Evolutionary conservation across 164 flowering plant species (phyloP).

Genomic region (Euptelea pleiosperma): DNA sequence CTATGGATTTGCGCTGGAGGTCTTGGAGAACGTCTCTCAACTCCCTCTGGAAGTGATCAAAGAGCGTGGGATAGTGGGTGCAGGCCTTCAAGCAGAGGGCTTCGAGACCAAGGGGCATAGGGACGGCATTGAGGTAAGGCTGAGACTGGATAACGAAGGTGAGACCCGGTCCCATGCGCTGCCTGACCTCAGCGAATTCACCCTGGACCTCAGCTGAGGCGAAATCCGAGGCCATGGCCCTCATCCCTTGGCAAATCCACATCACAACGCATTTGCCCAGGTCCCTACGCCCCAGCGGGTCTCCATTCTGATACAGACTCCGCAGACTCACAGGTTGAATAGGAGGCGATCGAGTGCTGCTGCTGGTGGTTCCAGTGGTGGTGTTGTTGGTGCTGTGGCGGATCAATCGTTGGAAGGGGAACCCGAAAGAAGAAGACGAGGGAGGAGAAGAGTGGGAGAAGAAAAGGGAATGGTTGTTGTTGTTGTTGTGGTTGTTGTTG

Average conservation of each 20-base stretch:
- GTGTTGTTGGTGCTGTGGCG: not conserved
- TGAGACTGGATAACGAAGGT: constrained; percentile 82
- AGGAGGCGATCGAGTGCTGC: not conserved
- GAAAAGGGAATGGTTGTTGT: not conserved
- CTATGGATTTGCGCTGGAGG: constrained; percentile 34
- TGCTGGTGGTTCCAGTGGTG: not conserved
- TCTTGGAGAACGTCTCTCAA: constrained; percentile 63
- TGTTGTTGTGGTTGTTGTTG: too few species aligned
- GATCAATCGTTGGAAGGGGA: constrained; percentile 8
- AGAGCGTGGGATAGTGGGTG: constrained; percentile 85
- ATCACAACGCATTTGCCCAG: constrained; percentile 73
- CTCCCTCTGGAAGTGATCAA: constrained; percentile 91
- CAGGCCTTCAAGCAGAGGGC: constrained; percentile 74
- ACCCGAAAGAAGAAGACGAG: not conserved
- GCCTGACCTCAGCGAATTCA: constrained; percentile 59
- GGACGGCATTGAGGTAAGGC: constrained; percentile 73
- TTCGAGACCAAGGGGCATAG: constrained; percentile 83
- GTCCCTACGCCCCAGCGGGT: constrained; percentile 73
- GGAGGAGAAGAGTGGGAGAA: not conserved
- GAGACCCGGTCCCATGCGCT: constrained; percentile 66
- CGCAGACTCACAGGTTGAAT: constrained; percentile 11
- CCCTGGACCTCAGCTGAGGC: constrained; percentile 63
- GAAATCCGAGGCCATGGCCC: constrained; percentile 77
- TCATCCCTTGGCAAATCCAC: constrained; percentile 80
- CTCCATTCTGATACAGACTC: constrained; percentile 48